phyloP scores from a whole-genome alignment of 768 basidiomycete genomes.

The Pleurotus tuber-regium region DNA sequence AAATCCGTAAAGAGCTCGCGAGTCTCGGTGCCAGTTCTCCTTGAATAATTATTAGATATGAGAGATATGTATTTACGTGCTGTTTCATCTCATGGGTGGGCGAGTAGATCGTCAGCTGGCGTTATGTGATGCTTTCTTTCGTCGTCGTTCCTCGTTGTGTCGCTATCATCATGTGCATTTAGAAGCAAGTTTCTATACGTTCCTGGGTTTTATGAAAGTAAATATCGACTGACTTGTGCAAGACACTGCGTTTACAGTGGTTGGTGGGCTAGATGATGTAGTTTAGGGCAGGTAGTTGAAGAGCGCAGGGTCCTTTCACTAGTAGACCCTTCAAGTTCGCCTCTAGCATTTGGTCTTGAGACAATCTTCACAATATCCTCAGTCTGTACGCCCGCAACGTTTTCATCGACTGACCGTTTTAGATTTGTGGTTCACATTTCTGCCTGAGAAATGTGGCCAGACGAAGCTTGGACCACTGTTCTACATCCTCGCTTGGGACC shows the following conservation, averaged over 20 bases:
- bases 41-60: background rate
- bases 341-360: too few species aligned
- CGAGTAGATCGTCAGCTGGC: background rate
- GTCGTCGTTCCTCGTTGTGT: background rate
- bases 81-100: too few species aligned
- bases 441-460: too few species aligned
- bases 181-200: background rate
- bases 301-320: too few species aligned
- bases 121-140: background rate
- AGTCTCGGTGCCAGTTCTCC: conserved; percentile 24
- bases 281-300: too few species aligned
- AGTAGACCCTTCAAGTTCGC: too few species aligned
- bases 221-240: background rate
- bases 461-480: too few species aligned
- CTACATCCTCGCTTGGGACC: background rate
- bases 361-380: too few species aligned
- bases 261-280: background rate
- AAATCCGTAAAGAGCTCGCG: conserved; percentile 79
- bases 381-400: too few species aligned
- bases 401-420: too few species aligned
- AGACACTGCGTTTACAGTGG: background rate
- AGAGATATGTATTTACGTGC: background rate
- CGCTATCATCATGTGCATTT: background rate
- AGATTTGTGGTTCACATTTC: too few species aligned
- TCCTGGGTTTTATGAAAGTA: background rate